Evolutionary conservation across 1,284 basidiomycete species (phyloP), one percentile per base, ranked within the genome.

Genomic region (Leccinum variabile): DNA sequence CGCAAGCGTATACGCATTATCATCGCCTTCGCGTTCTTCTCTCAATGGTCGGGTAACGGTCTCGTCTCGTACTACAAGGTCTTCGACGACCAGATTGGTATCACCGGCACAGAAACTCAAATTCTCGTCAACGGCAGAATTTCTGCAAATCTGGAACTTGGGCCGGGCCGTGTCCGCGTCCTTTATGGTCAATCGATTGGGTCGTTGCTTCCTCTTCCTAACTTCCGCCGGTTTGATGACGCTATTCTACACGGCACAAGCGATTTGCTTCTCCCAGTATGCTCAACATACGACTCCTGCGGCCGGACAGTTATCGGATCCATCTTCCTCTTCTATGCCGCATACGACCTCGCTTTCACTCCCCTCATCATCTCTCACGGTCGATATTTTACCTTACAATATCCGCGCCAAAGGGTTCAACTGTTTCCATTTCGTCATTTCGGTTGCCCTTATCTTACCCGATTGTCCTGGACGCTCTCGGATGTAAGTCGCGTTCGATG

Each of bases 351-450:
- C 57, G 89, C 89, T 2, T 90, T 89, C 77, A 84, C 86, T 2
- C 90, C 90, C 7, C 84, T 92, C 60, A 85, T 91, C 63, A 85
- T 90, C 55, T 83, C 85, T 0, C 76, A 88, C 88, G 28, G 81
- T 91, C 59, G 90, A 91, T 72, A 91, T 91, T 74, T 75, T 91
- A 41, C 90, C 90, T 4, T 90, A 80, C 78, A 75, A 77, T 28
- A 79, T 92, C 58, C 89, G 91, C 71, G 89, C 91, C 56, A 92
- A 92, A 80, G 90, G 90, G 61, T 85, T 92, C 78, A 90, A 82
- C 66, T 72, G 92, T 57, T 88, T 90, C 78, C 86, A 83, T 77
- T 85, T 90, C 65, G 77, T 82, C 62, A 83, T 89, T 68, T 87
- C 86, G 14, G 61, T 85, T 33, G 83, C 89, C 0, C 82, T 90